Evolutionary conservation across 2,329 filamentous ascomycete genomes (phyloP).

Genomic region (Arthrobotrys sphaeroides): DNA sequence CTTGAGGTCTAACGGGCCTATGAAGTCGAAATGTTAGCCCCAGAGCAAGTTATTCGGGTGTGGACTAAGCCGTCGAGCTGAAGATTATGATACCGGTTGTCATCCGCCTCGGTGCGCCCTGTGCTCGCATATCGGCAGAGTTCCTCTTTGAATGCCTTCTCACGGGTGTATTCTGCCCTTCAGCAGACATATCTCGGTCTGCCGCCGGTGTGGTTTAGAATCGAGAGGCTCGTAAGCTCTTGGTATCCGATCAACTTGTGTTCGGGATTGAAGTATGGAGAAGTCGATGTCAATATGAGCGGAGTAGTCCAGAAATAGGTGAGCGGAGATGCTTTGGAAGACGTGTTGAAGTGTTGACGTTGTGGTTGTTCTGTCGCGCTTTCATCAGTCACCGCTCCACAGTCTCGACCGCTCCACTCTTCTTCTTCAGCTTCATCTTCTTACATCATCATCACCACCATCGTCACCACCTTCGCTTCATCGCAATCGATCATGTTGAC

Average conservation of each 20-base stretch:
- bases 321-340: slow-evolving; percentile 7
- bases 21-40: background rate
- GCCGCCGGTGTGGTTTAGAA: background rate
- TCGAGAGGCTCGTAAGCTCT: background rate
- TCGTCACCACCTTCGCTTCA: background rate
- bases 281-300: no score
- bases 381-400: no score
- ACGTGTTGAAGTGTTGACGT: slow-evolving; percentile 41
- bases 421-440: background rate
- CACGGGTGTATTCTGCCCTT: slow-evolving; percentile 20
- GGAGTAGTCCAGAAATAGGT: no score
- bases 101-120: slow-evolving; percentile 50
- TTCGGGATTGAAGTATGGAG: background rate
- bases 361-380: slow-evolving; percentile 49
- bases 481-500: slow-evolving; percentile 16
- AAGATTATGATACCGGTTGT: slow-evolving; percentile 31
- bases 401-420: no score
- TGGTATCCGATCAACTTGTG: background rate
- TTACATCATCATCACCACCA: background rate
- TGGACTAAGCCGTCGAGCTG: background rate
- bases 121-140: slow-evolving; percentile 44
- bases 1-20: slow-evolving; percentile 49
- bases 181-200: slow-evolving; percentile 23
- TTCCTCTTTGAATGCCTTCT: slow-evolving; percentile 39
- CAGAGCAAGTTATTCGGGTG: background rate